Conservation (phyloP, 192 early-diverging fungal genomes). For the Umbelopsis vinacea region DNA sequence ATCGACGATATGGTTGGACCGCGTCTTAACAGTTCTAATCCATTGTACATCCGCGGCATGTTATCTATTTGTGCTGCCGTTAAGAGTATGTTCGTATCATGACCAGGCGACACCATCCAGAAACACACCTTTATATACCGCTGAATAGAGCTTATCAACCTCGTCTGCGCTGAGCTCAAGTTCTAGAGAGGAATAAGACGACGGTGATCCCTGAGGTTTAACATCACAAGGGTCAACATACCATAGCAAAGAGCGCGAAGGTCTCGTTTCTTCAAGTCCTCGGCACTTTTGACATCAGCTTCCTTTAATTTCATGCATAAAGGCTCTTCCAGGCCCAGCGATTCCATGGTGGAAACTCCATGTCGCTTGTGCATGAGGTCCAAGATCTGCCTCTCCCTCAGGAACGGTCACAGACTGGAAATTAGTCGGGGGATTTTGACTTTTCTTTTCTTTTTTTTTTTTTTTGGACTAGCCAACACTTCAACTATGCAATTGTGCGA, state of each 20-base stretch:
- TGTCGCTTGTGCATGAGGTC: background rate
- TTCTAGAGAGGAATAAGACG: background rate
- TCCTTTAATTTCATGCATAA: background rate
- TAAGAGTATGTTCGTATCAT: background rate
- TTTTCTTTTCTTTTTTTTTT: slow-evolving; percentile 18
- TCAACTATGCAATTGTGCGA: slow-evolving; percentile 18
- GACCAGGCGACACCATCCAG: background rate
- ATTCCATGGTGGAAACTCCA: background rate
- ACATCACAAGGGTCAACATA: background rate
- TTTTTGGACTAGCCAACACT: background rate
- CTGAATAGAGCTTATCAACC: background rate
- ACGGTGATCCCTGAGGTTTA: background rate
- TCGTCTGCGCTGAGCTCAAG: background rate
- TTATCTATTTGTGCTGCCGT: background rate
- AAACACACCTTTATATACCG: background rate
- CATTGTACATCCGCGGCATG: background rate
- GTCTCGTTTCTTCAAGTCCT: background rate
- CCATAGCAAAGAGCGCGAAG: background rate
- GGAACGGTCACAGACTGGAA: slow-evolving; percentile 3
- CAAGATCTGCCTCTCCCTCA: background rate
- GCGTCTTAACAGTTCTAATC: background rate
- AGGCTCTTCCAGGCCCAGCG: background rate
- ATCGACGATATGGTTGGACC: background rate
- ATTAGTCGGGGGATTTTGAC: background rate
- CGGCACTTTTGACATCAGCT: background rate